Evolutionary conservation across 2,329 filamentous ascomycete species (phyloP).

Genomic region (Alternaria incomplexa): DNA sequence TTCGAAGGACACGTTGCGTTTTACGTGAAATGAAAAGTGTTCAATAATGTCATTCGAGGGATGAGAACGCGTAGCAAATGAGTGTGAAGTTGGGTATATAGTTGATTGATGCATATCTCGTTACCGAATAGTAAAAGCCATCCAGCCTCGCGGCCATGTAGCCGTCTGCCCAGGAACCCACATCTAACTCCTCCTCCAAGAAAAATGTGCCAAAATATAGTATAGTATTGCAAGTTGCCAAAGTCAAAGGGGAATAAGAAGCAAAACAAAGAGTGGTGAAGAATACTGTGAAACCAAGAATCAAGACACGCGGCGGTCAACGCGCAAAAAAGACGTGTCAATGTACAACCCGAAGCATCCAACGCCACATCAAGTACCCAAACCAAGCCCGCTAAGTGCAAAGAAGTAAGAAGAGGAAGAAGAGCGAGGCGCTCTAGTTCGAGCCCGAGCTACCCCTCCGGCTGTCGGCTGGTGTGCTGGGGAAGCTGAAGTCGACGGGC

Average conservation of each 20-base stretch:
- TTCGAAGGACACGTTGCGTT: background rate
- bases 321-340: background rate
- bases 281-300: background rate
- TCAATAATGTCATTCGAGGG: background rate
- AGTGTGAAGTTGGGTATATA: background rate
- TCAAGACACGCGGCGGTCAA: background rate
- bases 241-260: background rate
- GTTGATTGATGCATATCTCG: background rate
- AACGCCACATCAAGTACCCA: background rate
- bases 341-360: background rate
- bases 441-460: slow-evolving; percentile 6
- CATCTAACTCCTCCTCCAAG: background rate
- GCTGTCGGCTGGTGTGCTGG: slow-evolving; percentile 35
- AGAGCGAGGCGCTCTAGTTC: background rate
- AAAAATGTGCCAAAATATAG: background rate
- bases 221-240: background rate
- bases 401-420: slow-evolving; percentile 25
- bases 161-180: background rate
- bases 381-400: slow-evolving; percentile 38
- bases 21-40: background rate
- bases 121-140: background rate
- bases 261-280: background rate
- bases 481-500: slow-evolving; percentile 50
- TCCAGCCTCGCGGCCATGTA: background rate
- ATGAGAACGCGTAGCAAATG: background rate